phyloP scores from a whole-genome alignment of 495 filamentous ascomycete genomes.

The Trichoderma orchidacearum region DNA sequence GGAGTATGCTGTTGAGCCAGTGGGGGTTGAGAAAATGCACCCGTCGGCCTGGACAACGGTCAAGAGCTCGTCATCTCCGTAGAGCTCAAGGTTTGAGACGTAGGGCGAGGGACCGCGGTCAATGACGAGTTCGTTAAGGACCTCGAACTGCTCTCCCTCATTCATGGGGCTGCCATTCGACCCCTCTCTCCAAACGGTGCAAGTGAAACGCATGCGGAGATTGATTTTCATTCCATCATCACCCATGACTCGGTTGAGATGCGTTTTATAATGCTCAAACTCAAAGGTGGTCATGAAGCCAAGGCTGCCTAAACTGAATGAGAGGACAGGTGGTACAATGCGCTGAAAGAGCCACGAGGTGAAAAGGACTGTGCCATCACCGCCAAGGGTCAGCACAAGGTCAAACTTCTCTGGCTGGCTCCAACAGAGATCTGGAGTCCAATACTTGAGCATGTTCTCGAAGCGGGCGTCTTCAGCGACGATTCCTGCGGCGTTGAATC shows the following conservation, averaged over 20 bases:
- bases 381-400: conserved; percentile 80
- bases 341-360: conserved; percentile 92
- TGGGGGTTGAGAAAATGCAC: conserved; percentile 93
- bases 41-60: conserved; percentile 94
- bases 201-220: conserved; percentile 94
- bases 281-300: conserved; percentile 92
- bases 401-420: conserved; percentile 81
- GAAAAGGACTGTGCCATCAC: conserved; percentile 85
- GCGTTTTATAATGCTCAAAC: conserved; percentile 66
- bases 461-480: conserved; percentile 57
- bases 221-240: conserved; percentile 90
- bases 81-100: conserved; percentile 88
- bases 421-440: conserved; percentile 92
- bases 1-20: conserved; percentile 89
- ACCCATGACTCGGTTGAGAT: conserved; percentile 76
- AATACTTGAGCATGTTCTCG: conserved; percentile 72
- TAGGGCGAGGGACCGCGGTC: conserved; percentile 95
- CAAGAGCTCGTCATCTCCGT: conserved; percentile 82
- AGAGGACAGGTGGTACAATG: conserved; percentile 78
- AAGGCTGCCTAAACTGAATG: conserved; percentile 76
- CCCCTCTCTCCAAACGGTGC: conserved; percentile 71
- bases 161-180: conserved; percentile 37
- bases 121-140: conserved; percentile 94
- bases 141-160: conserved; percentile 80
- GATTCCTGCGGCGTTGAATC: conserved; percentile 68